Base-by-base conservation (phyloP, 78 protist genomes). In the Guillardia theta region DNA sequence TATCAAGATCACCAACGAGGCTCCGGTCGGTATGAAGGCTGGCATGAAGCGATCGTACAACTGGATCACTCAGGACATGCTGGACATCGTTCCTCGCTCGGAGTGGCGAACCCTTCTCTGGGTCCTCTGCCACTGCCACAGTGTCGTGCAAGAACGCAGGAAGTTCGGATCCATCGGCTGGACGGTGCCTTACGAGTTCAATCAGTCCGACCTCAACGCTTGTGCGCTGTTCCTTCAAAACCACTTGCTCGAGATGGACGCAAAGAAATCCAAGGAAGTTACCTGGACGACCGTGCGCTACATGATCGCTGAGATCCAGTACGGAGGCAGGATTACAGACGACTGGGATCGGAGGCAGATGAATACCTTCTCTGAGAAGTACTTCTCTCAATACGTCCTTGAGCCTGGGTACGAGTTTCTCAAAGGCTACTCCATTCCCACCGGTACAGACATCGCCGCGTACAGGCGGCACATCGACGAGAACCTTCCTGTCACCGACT, bases 321-420 rank as follows among this genome's bases (percentile, higher is more conserved):
- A 98, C 96, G 99, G 99, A 4, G 99, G 99, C 33, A 95, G 98
- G 30, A 96, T 98, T 92, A 97, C 98, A 8, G 98, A 97, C 93
- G 96, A 97, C 77, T 64, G 5, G 48, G 99, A 98, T 88, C 92
- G 97, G 21, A 47, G 90, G 15, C 95, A 97, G 54, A 92, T 97
- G 78, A 95, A 58, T 53, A 93, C 97, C 4, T 94, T 58, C 87
- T 95, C 97, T 5, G 53, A 88, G 41, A 0, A 9, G 53, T 96
- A 92, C 83, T 93, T 94, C 44, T 30, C 50, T 21, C 94, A 24
- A n/a, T 2, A 64, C 24, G 43, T 96, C 70, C 80, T 95, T 36
- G 44, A 33, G 41, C 77, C 92, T 5, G 95, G 70, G 30, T 95
- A 48, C 44, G 58, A 8, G 37, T 96, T 95, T 90, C 36, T 22